Evolutionary conservation across 2,329 filamentous ascomycete species (phyloP), one percentile per base, ranked within the genome.

Genomic region (Verticillium nonalfalfae): DNA sequence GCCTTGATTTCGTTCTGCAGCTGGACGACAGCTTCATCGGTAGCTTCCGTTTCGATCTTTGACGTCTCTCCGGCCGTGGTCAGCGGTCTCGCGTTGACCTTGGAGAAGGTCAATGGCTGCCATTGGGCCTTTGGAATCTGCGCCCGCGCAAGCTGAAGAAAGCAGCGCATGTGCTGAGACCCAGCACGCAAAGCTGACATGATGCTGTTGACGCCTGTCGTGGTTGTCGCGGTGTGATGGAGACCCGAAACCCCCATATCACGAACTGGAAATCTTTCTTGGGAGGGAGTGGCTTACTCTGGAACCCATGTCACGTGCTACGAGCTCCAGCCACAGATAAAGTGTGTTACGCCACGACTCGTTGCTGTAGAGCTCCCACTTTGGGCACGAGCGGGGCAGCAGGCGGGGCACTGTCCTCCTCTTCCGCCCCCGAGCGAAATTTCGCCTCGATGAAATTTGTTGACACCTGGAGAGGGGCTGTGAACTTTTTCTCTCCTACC

Each of bases 161-260:
- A 66, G 64, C 74, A 76, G 67, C 70, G 69, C 14, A 78, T 58
- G 54, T 74, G 73, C 69, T 75, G 71, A 55, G 77, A 62, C 59
- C 73, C 68, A 59, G 67, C 72, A 59, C 72, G 65, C 40, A 76
- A 63, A 39, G 69, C 71, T 56, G 73, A 71, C 76, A 78, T 78
- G 61, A 56, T 69, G 63, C 63, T 66, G 61, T 64, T 59, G 62
- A 64, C 61, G 63, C 63, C 60, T 65, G 59, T 63, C 36, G 33
- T 7, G 10, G 56, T 39, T 36, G 63, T 62, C 40, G 40, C 40
- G 40, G 40, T 50, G 18, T 4, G 40, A 10, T 50, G 18, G 3
- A 18, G n/a, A 50, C 11, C 11, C 40, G 2, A 26, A 1, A 50
- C 40, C 40, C 4, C 40, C 21, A n/a, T n/a, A 21, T 50, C 40